Conservation (phyloP, 192 early-diverging fungal genomes). For the Cetraspora pellucida region DNA sequence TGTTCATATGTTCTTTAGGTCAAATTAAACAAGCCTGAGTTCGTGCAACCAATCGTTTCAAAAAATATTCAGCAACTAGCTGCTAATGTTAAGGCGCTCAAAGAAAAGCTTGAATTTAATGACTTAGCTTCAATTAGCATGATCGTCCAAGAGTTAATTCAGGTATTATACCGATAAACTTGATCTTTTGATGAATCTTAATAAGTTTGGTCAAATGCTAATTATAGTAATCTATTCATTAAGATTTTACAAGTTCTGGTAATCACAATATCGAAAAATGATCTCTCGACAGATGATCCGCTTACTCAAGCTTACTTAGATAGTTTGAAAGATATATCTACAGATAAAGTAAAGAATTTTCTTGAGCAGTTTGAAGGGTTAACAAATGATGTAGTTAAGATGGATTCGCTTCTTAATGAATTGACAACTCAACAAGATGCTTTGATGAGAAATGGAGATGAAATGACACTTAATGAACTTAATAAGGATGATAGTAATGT, state of each 20-base stretch:
- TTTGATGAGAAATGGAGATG: neutral
- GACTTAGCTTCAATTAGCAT: neutral
- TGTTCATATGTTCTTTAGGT: neutral
- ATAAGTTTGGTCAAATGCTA: neutral
- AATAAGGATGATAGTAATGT: neutral
- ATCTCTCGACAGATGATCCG: slow-evolving; percentile 21
- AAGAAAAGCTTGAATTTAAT: slow-evolving; percentile 17
- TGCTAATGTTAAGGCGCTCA: slow-evolving; percentile 22
- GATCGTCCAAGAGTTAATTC: slow-evolving; percentile 15
- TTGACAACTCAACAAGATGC: neutral
- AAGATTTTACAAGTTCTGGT: slow-evolving; percentile 21
- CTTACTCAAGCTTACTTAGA: slow-evolving; percentile 24
- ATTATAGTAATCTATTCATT: neutral
- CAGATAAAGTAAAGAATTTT: neutral
- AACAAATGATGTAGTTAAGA: neutral
- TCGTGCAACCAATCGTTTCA: slow-evolving; percentile 29
- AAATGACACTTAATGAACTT: neutral
- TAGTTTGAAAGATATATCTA: slow-evolving; percentile 23
- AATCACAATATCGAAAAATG: slow-evolving; percentile 20
- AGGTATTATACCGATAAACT: neutral
- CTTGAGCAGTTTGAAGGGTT: slow-evolving; percentile 6
- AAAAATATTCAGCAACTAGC: slow-evolving; percentile 33
- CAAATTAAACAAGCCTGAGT: slow-evolving; percentile 23
- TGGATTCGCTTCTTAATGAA: neutral
- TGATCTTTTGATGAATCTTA: neutral